Evolutionary conservation across 1,139 yeast genomes (phyloP).

Genomic region (Hyphopichia fennica): DNA sequence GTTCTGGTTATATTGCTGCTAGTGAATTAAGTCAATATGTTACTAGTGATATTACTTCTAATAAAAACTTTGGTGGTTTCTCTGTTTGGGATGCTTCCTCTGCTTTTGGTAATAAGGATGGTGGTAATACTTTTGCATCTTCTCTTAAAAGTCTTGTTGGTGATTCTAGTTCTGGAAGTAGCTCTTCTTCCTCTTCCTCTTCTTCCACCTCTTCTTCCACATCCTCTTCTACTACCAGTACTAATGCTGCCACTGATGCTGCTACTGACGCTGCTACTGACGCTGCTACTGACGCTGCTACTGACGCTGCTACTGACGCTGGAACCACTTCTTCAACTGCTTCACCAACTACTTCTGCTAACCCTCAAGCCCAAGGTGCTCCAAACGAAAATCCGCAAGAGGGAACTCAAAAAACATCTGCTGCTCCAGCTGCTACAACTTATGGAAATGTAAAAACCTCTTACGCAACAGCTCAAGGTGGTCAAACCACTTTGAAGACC

Average conservation of each 20-base stretch:
- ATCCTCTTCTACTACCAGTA: conserved; percentile 5
- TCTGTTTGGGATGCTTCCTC: conserved; percentile 93
- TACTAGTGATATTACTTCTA: conserved; percentile 35
- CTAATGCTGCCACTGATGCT: conserved; percentile 6
- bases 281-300: conserved; percentile 9
- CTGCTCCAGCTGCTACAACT: conserved; percentile 8
- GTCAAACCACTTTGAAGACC: conserved; percentile 7
- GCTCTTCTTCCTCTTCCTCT: conserved; percentile 4
- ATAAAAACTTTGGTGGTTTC: conserved; percentile 72
- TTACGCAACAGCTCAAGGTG: neutral
- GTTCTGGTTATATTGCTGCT: conserved; percentile 32
- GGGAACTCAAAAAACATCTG: conserved; percentile 7
- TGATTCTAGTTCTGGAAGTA: conserved; percentile 8
- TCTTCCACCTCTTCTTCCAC: conserved; percentile 7
- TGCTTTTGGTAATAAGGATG: conserved; percentile 55
- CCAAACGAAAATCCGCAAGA: too few species aligned
- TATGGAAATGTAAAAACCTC: neutral
- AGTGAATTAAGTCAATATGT: conserved; percentile 17
- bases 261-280: conserved; percentile 7
- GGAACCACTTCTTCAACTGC: conserved; percentile 6
- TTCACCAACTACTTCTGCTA: conserved; percentile 6
- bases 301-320: conserved; percentile 6
- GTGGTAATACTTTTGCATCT: conserved; percentile 42
- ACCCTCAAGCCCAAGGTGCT: conserved; percentile 2
- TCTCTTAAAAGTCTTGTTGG: conserved; percentile 36